These are phyloP conservation scores for Macadamia tetraphylla DNA, from an alignment of 164 flowering plant species.

Conservation along the genomic window DNA sequence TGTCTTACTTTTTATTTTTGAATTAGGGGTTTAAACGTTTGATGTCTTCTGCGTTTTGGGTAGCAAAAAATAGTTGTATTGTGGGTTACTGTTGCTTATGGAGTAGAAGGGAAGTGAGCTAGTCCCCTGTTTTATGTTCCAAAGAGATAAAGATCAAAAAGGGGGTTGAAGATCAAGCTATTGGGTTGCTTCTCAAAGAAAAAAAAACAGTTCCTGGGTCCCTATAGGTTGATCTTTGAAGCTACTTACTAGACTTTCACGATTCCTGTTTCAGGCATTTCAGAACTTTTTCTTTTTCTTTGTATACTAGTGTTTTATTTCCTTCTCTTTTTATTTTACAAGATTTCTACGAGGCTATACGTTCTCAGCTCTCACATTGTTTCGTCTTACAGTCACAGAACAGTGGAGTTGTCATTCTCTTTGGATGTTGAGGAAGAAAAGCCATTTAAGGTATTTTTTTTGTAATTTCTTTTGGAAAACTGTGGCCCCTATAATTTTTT, in stretches of 20 bases:
- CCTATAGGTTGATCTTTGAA: conserved; percentile 11
- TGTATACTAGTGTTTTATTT: not conserved
- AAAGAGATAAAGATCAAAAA: not conserved
- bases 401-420: not conserved
- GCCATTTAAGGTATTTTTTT: not conserved
- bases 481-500: not conserved
- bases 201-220: not conserved
- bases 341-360: no score
- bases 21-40: conserved; percentile 10
- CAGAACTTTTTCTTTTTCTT: not conserved
- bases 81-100: not conserved
- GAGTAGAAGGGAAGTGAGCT: no score
- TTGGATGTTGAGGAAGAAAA: not conserved
- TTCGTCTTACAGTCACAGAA: not conserved
- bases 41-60: not conserved
- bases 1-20: not conserved
- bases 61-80: not conserved
- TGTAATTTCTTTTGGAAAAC: not conserved
- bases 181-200: conserved; percentile 9
- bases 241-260: conserved; percentile 3
- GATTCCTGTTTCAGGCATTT: not conserved
- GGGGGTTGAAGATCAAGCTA: conserved; percentile 13
- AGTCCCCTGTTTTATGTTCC: not conserved
- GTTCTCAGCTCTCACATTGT: not conserved
- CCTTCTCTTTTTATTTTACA: not conserved